Evolutionary conservation across 345 rosid genomes (phyloP), one percentile per base, ranked within the genome.

Genomic region (Sonneratia alba): DNA sequence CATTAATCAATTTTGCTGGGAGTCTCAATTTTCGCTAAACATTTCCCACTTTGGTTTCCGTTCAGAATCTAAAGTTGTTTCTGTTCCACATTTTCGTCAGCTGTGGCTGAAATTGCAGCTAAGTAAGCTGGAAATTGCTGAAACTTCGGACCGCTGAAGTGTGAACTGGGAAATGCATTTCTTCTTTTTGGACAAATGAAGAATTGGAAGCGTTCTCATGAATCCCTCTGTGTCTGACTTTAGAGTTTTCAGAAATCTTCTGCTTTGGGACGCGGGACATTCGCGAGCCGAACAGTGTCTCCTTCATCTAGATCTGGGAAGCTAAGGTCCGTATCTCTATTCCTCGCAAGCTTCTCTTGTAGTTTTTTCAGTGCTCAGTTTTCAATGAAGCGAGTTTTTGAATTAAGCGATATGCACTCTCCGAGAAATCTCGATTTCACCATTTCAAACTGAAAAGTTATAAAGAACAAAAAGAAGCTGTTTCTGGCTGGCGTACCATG

Each of bases 381-480:
- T 32, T 68, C 71, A 47, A 68, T 37, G 71, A n/a, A 12, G 36
- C 15, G 51, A 47, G 51, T 9, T 67, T 40, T 37, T 38, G 49
- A 22, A 67, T 21, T 43, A 49, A 71, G 59, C 24, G 43, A 14
- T 43, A 5, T 45, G 67, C 55, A 24, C 14, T 51, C 67, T 22
- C 51, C 74, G 57, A 72, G 74, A n/a, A 36, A n/a, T 67, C 48
- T 76, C 73, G 83, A 55, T 75, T 77, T 78, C 69, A 19, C 56
- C 71, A 73, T 36, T 75, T 40, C 36, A 48, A 27, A 32, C 7
- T 43, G 63, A 66, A 73, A 73, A 73, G 66, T 24, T 53, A 11
- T 19, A 47, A 53, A 67, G 76, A 81, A 84, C 81, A 81, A 81
- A 81, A 77, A 47, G 69, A 75, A 74, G 72, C 82, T 67, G 72